phyloP scores from a whole-genome alignment of 495 filamentous ascomycete species.

The Aspergillus kassunensis region DNA sequence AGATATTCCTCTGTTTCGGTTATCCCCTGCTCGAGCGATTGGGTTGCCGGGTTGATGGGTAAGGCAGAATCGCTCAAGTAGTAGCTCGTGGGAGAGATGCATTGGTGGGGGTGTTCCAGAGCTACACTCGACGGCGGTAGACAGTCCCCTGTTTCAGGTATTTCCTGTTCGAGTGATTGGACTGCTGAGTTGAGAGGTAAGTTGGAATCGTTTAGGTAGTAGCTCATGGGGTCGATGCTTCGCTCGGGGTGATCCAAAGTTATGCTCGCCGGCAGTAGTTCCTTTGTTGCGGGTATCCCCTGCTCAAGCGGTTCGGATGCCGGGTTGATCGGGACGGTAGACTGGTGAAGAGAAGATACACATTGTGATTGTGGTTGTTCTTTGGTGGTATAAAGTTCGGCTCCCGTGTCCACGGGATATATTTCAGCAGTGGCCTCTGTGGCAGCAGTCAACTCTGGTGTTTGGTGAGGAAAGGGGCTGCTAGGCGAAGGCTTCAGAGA shows the following conservation, averaged over 20 bases:
- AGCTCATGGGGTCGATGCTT: background rate
- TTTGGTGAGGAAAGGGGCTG: slow-evolving; percentile 8
- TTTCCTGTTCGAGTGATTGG: background rate
- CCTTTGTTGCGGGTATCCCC: slow-evolving; percentile 4
- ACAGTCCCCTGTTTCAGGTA: no score
- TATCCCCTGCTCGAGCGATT: no score
- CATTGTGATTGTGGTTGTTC: slow-evolving; percentile 12
- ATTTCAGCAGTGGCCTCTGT: slow-evolving; percentile 15
- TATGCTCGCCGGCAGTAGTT: slow-evolving; percentile 10
- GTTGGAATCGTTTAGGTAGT: background rate
- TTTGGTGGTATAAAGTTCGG: slow-evolving; percentile 11
- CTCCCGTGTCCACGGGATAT: slow-evolving; percentile 15
- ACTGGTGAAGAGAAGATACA: slow-evolving; percentile 20
- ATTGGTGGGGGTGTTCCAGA: no score
- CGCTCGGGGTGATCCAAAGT: slow-evolving; percentile 16
- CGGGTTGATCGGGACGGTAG: slow-evolving; percentile 31
- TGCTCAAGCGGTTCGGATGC: slow-evolving; percentile 17
- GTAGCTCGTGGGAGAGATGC: no score
- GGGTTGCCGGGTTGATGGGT: no score
- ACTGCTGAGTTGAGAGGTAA: slow-evolving; percentile 36
- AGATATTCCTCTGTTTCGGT: no score
- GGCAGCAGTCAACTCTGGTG: slow-evolving; percentile 13
- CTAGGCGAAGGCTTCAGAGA: slow-evolving; percentile 8
- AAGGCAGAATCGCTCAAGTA: no score
- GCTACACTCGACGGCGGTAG: no score